Percentiles rank a stretch among this genome's conserved stretches.
Evolutionary conservation across 2,329 filamentous ascomycete genomes (phyloP).

Genomic region (Verticillium zaregamsianum): DNA sequence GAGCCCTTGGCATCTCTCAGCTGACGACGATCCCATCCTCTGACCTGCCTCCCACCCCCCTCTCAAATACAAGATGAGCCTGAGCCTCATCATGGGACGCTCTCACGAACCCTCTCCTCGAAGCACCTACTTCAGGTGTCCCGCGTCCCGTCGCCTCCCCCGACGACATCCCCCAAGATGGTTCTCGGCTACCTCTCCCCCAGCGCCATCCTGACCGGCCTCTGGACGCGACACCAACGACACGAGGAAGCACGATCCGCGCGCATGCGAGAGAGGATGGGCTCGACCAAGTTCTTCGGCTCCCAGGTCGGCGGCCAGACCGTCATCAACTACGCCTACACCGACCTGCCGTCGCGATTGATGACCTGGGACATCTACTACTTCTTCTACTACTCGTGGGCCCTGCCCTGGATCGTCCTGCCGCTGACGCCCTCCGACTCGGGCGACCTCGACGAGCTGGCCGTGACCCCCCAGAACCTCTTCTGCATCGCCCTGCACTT

Average conservation of each 20-base stretch:
- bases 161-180: background rate
- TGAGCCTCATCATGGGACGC: background rate
- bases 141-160: background rate
- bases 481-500: slow-evolving; percentile 54
- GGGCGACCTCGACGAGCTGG: slow-evolving; percentile 59
- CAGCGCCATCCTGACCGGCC: background rate
- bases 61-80: background rate
- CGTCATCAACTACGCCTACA: slow-evolving; percentile 60
- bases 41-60: background rate
- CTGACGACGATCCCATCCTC: background rate
- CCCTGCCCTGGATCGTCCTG: slow-evolving; percentile 57
- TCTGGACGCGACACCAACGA: background rate
- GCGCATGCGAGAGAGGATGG: slow-evolving; percentile 9
- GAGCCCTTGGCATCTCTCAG: background rate
- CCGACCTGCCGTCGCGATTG: slow-evolving; percentile 48
- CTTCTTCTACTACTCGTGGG: slow-evolving; percentile 51
- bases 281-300: slow-evolving; percentile 47
- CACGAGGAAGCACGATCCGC: background rate
- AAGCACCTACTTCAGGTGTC: background rate
- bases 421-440: slow-evolving; percentile 51
- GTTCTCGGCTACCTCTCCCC: background rate
- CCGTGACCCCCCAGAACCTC: slow-evolving; percentile 52
- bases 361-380: slow-evolving; percentile 49
- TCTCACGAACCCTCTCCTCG: background rate
- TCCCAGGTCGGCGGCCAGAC: slow-evolving; percentile 54